Percentiles rank a stretch among this genome's conserved stretches.
phyloP scores from a whole-genome alignment of 2,329 filamentous ascomycete species.

The Didymella keratinophila region DNA sequence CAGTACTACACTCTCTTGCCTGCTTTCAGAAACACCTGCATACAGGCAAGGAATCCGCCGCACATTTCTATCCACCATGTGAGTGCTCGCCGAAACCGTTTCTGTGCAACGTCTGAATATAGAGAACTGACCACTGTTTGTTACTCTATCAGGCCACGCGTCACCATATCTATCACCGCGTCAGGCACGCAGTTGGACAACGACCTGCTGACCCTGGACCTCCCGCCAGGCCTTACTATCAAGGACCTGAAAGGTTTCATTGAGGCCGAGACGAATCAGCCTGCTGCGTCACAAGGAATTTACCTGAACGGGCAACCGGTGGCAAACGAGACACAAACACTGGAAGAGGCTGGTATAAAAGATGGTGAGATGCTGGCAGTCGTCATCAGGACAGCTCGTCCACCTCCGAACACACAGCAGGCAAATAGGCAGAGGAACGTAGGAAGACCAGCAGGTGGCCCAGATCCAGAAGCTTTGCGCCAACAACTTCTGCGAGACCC shows the following conservation, averaged over 20 bases:
- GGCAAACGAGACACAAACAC: constrained; percentile 77
- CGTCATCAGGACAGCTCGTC: constrained; percentile 64
- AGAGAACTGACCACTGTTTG: constrained; percentile 40
- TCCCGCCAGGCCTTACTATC: constrained; percentile 82
- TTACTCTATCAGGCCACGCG: constrained; percentile 68
- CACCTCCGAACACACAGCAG: constrained; percentile 20
- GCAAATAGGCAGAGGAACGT: constrained; percentile 39
- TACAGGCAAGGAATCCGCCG: constrained; percentile 31
- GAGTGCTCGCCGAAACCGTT: constrained; percentile 42
- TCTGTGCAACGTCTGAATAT: constrained; percentile 45
- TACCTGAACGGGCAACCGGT: constrained; percentile 90
- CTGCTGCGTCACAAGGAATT: constrained; percentile 77
- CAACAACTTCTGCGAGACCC: constrained; percentile 84
- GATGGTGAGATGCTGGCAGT: constrained; percentile 94
- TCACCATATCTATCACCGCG: constrained; percentile 85
- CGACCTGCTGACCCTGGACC: constrained; percentile 81
- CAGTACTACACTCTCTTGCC: constrained; percentile 46
- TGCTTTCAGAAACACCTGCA: constrained; percentile 46
- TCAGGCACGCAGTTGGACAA: constrained; percentile 71
- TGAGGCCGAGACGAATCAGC: constrained; percentile 80
- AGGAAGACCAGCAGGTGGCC: constrained; percentile 20
- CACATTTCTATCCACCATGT: constrained; percentile 42
- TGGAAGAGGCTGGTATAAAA: constrained; percentile 79
- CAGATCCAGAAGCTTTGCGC: constrained; percentile 79
- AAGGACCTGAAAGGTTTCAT: constrained; percentile 88